Percentiles rank a stretch among this genome's conserved stretches.
These are phyloP conservation scores for Leccinum griseonigrum DNA, from an alignment of 1,284 basidiomycete genomes.

Conservation along the genomic window DNA sequence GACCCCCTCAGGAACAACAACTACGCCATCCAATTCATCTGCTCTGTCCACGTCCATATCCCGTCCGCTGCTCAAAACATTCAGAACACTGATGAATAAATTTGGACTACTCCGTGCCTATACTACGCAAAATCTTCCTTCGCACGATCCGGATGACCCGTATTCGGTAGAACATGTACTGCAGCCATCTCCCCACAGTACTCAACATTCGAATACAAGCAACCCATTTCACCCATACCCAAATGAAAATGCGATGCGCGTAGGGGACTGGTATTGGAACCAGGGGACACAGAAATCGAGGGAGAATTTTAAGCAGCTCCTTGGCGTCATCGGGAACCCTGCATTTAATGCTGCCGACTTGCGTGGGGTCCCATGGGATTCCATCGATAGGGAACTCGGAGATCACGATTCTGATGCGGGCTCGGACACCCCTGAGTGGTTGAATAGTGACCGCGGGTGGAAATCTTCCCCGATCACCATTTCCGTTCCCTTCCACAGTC, in stretches of 20 bases:
- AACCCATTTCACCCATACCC: background rate
- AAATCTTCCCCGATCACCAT: background rate
- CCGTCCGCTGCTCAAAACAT: background rate
- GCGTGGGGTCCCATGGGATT: background rate
- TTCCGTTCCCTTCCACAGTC: background rate
- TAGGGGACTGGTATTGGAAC: background rate
- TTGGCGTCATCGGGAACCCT: background rate
- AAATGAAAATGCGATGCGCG: background rate
- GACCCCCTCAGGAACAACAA: fast-evolving
- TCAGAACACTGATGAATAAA: background rate
- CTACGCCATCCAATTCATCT: background rate
- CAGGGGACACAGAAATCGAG: background rate
- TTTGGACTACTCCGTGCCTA: background rate
- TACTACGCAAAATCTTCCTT: background rate
- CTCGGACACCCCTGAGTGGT: background rate
- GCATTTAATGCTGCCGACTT: background rate
- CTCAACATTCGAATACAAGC: background rate
- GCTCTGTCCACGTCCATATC: fast-evolving
- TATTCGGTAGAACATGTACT: background rate
- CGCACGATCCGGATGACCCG: background rate
- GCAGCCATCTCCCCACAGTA: background rate
- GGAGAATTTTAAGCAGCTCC: background rate
- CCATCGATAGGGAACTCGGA: background rate
- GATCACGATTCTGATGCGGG: background rate
- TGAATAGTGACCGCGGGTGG: background rate